phyloP scores from a whole-genome alignment of 2,329 filamentous ascomycete species.

The Colletotrichum aenigma region DNA sequence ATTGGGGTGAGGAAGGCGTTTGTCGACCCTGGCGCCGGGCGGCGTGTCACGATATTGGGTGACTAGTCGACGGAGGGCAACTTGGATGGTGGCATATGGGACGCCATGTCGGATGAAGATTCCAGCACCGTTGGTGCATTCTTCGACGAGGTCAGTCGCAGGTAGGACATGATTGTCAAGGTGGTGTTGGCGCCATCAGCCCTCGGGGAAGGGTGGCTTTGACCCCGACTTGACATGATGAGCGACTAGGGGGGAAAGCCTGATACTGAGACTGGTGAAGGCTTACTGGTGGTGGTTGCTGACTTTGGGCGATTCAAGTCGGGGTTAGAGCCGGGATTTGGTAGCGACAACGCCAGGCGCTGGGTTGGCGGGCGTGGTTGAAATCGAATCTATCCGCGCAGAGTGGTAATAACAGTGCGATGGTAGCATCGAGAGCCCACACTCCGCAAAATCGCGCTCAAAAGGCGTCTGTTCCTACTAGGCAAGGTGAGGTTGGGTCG shows the following conservation, averaged over 20 bases:
- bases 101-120: constrained; percentile 1
- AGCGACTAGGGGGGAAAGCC: not conserved
- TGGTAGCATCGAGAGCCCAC: not conserved
- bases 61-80: not conserved
- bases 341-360: not conserved
- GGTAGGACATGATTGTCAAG: not conserved
- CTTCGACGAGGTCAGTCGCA: not conserved
- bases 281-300: not conserved
- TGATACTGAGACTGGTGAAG: not conserved
- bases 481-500: not conserved
- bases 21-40: not conserved
- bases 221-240: not conserved
- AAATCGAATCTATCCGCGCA: not conserved
- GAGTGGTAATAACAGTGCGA: not conserved
- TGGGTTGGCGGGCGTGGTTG: not conserved
- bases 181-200: not conserved
- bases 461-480: not conserved
- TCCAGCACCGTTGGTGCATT: not conserved
- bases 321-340: not conserved
- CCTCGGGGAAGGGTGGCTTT: not conserved
- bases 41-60: not conserved
- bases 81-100: not conserved
- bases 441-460: not conserved
- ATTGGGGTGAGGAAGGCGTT: not conserved
- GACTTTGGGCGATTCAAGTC: not conserved